Base-by-base conservation (phyloP, 2,329 filamentous ascomycete species). In the Aspergillus vadensis region DNA sequence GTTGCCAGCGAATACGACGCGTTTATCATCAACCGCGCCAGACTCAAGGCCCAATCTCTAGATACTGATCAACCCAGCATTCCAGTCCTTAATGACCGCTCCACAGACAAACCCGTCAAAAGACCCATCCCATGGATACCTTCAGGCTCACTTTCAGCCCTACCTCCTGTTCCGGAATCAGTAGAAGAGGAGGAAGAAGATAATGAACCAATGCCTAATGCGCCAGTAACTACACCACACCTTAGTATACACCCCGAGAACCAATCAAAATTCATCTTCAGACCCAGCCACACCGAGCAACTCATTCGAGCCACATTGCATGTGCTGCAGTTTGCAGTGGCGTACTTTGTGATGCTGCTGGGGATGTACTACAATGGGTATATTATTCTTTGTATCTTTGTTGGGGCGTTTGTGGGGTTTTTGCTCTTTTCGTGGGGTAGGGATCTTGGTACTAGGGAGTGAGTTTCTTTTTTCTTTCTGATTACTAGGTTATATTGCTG, bases 351-450 rank as follows among this genome's bases (percentile, higher is more conserved):
- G 69, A 94, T 95, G 91, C 77, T 82, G 57, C 70, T 88, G 25
- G 83, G 85, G 19, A 88, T 88, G 85, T 87, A 86, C 64, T 88
- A 82, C 74, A 87, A 88, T 60, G 84, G 88, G 9, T 95, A 91
- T 75, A 83, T 95, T 64, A 91, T 95, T 73, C 88, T 94, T 61
- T 91, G 87, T 67, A 91, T 95, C 73, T 85, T 94, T 63, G 84
- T 94, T 58, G 91, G 91, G 1, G 86, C 89, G 0, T 91, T 86
- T 65, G 59, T 93, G 5, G 91, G 91, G 15, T 82, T 84, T 12
- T 91, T 92, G 64, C 70, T 91, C 61, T 94, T 91, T 72, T 85
- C 87, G 30, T 93, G 90, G 89, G 88, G 90, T 58, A 61, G 67
- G 3, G 47, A 67, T 4, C 17, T 55, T 54, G 14, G 36, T 60